Evolutionary conservation across 495 filamentous ascomycete species (phyloP).

Genomic region (Penicillium antarcticum): DNA sequence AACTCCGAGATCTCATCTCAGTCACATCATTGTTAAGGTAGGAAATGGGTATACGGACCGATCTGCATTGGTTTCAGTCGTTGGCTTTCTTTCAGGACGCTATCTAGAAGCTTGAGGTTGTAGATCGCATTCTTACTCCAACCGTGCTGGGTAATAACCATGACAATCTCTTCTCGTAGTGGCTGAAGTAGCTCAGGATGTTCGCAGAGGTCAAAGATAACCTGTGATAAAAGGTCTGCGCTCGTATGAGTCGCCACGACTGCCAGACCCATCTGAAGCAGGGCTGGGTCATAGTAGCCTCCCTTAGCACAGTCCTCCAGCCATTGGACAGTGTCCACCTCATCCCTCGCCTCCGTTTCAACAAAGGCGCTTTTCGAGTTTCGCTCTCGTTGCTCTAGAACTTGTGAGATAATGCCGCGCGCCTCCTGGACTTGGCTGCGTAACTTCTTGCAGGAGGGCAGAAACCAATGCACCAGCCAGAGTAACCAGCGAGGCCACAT

Average conservation of each 20-base stretch:
- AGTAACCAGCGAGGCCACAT: neutral
- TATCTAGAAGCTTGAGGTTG: conserved; percentile 45
- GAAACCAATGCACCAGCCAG: neutral
- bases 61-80: conserved; percentile 28
- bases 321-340: neutral
- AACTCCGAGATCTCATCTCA: neutral
- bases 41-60: conserved; percentile 20
- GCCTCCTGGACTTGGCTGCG: neutral
- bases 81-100: conserved; percentile 43
- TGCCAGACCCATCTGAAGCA: neutral
- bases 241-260: neutral
- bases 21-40: neutral
- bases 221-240: conserved; percentile 8
- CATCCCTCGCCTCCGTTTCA: neutral
- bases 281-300: neutral
- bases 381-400: neutral
- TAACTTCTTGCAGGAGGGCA: neutral
- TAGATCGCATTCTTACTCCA: conserved; percentile 36
- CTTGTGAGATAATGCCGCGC: neutral
- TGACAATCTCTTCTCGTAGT: conserved; percentile 37
- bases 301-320: neutral
- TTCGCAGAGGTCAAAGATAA: conserved; percentile 35
- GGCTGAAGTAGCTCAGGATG: conserved; percentile 29
- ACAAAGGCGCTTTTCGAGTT: neutral
- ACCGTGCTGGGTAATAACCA: conserved; percentile 31